Conservation (phyloP, 371 early-diverging fungal species). For the Blakeslea trispora region DNA sequence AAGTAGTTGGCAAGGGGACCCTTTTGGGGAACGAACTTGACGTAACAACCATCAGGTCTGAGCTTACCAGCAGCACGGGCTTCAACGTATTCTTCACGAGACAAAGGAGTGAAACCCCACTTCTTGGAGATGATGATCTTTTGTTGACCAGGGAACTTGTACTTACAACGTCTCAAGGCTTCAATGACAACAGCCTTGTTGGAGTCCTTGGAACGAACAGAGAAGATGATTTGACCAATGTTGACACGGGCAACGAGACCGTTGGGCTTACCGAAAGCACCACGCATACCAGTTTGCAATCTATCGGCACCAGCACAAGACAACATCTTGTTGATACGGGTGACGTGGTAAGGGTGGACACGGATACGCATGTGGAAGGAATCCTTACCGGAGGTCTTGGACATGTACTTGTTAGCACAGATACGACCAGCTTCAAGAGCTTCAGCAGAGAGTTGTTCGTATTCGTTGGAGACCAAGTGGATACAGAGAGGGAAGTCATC, state of each 20-base stretch:
- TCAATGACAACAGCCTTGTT: constrained; percentile 96
- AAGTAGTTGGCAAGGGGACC: constrained; percentile 81
- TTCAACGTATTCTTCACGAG: constrained; percentile 91
- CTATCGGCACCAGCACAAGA: constrained; percentile 99
- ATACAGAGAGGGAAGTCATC: constrained; percentile 98
- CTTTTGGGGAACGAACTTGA: constrained; percentile 94
- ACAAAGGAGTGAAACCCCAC: constrained; percentile 99
- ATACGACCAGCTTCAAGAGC: constrained; percentile 99
- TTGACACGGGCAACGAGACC: constrained; percentile 99
- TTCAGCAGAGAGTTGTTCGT: constrained; percentile 99
- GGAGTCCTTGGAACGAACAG: constrained; percentile 97
- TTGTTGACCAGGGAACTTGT: constrained; percentile 99
- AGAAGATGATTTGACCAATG: constrained; percentile 98
- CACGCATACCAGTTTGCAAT: constrained; percentile 99
- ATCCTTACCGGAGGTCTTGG: constrained; percentile 99
- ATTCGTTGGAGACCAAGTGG: constrained; percentile 98
- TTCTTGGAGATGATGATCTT: constrained; percentile 99
- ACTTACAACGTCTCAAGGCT: constrained; percentile 95
- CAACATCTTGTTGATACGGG: constrained; percentile 99
- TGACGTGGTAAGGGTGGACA: constrained; percentile 99
- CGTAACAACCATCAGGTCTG: constrained; percentile 96
- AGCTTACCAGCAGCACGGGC: constrained; percentile 80
- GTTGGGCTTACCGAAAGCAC: constrained; percentile 99
- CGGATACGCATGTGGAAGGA: constrained; percentile 99
- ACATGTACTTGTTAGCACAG: constrained; percentile 99